Percentiles rank a stretch among this genome's conserved stretches.
Evolutionary conservation across 768 basidiomycete species (phyloP).

Genomic region (Agrocybe pediades): DNA sequence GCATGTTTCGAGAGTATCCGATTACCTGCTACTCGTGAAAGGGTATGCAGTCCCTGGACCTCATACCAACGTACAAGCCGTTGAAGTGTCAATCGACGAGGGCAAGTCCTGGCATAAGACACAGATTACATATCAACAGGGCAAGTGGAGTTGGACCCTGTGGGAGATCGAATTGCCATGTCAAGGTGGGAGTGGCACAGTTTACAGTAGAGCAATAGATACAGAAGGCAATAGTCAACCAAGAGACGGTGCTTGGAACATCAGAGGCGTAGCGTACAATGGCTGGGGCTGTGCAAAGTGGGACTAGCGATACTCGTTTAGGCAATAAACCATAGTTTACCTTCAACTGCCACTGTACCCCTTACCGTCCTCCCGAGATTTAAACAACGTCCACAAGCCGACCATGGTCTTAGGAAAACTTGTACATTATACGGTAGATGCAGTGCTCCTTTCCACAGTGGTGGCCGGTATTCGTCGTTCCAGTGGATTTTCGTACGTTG

Average conservation of each 20-base stretch:
- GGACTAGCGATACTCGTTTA: constrained; percentile 24
- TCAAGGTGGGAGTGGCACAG: constrained; percentile 32
- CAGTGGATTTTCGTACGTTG: constrained; percentile 85
- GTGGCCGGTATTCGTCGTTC: constrained; percentile 89
- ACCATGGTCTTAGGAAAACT: constrained; percentile 69
- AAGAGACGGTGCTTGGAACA: constrained; percentile 57
- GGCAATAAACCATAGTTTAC: neutral
- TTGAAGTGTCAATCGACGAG: constrained; percentile 55
- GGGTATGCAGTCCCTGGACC: constrained; percentile 60
- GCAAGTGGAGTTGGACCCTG: constrained; percentile 74
- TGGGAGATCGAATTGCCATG: constrained; percentile 58
- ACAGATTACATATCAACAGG: constrained; percentile 58
- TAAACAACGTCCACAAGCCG: neutral
- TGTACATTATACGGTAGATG: constrained; percentile 83
- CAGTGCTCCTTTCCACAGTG: constrained; percentile 83
- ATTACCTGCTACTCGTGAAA: constrained; percentile 41
- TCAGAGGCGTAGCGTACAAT: constrained; percentile 64
- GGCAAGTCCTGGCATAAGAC: constrained; percentile 54
- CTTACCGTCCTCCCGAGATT: neutral
- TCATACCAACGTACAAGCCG: constrained; percentile 42
- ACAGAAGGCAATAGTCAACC: constrained; percentile 49
- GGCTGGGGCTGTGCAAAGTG: constrained; percentile 48
- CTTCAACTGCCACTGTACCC: neutral
- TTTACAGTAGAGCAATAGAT: constrained; percentile 57
- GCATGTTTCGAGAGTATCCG: constrained; percentile 32